Base-by-base conservation (phyloP, 257 asterid genomes). In the Haberlea rhodopensis region DNA sequence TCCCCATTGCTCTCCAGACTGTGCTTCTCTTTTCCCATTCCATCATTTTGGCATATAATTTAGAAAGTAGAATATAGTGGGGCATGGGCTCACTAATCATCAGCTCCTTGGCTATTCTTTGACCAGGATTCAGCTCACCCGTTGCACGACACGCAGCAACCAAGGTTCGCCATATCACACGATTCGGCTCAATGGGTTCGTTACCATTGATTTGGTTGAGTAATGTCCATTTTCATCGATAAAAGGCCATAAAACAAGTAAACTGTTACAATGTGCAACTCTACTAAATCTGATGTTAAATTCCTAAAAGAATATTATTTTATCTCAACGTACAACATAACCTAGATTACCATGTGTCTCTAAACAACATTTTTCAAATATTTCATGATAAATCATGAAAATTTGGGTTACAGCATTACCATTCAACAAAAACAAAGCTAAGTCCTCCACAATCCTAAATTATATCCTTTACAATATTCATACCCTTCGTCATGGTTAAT, bases 171-270 rank as follows among this genome's bases (percentile, higher is more conserved):
- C 84, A 80, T 32, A 87, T 84, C 15, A 84, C 85, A 7, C 88
- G 84, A 73, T 85, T 87, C 20, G 92, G 96, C 6, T 71, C 73
- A 54, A 90, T 45, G 2, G 95, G 95, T n/a, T n/a, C n/a, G n/a
- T n/a, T n/a, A n/a, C n/a, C n/a, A n/a, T n/a, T n/a, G n/a, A n/a
- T n/a, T n/a, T n/a, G n/a, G n/a, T n/a, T n/a, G n/a, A n/a, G n/a
- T n/a, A n/a, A n/a, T n/a, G n/a, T n/a, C n/a, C n/a, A n/a, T n/a
- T n/a, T n/a, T n/a, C n/a, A n/a, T n/a, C n/a, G n/a, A n/a, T n/a
- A n/a, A n/a, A n/a, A n/a, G n/a, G n/a, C n/a, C n/a, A n/a, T n/a
- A n/a, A n/a, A n/a, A n/a, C n/a, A n/a, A n/a, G n/a, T n/a, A n/a
- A n/a, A n/a, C n/a, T n/a, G n/a, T n/a, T n/a, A n/a, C n/a, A n/a